phyloP scores from a whole-genome alignment of 1,139 yeast species.

The Kodamaea anthophila region DNA sequence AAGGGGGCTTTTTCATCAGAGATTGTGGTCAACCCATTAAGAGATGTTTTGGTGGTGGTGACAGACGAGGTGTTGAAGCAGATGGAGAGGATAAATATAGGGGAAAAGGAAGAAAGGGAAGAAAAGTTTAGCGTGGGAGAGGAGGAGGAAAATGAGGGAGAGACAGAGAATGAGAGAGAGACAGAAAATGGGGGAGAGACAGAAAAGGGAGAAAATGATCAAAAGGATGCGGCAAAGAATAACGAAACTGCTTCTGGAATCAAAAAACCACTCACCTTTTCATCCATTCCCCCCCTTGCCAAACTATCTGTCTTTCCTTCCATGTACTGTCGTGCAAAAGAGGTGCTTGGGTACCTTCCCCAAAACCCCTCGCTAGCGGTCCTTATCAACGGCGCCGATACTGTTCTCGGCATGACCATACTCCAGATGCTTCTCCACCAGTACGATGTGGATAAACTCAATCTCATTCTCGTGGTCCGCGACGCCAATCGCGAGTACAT shows the following conservation, averaged over 20 bases:
- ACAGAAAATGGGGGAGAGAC: not conserved
- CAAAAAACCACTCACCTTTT: slow-evolving; percentile 1
- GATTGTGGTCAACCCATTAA: slow-evolving; percentile 27
- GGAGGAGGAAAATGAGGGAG: not conserved
- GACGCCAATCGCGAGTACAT: slow-evolving; percentile 20
- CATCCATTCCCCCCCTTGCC: slow-evolving; percentile 25
- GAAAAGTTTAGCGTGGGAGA: slow-evolving; percentile 4
- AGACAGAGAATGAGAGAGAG: not conserved
- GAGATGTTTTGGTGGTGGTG: slow-evolving; percentile 27
- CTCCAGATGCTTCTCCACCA: slow-evolving; percentile 29
- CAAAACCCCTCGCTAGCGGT: slow-evolving; percentile 19
- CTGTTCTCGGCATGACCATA: slow-evolving; percentile 33
- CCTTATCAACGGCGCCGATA: slow-evolving; percentile 42
- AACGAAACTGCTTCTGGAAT: not conserved
- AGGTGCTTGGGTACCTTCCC: slow-evolving; percentile 25
- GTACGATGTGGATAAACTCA: slow-evolving; percentile 19
- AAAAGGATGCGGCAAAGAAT: not conserved
- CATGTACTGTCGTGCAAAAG: slow-evolving; percentile 36
- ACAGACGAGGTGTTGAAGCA: slow-evolving; percentile 20
- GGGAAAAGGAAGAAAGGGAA: slow-evolving; percentile 3
- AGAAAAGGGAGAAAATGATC: not conserved
- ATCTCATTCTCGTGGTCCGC: slow-evolving; percentile 28
- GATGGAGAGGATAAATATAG: slow-evolving; percentile 13
- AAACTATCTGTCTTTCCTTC: slow-evolving; percentile 31
- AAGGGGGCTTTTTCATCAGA: slow-evolving; percentile 36